Base-by-base conservation (phyloP, 2,329 filamentous ascomycete genomes). In the Tympanopsis confertula region DNA sequence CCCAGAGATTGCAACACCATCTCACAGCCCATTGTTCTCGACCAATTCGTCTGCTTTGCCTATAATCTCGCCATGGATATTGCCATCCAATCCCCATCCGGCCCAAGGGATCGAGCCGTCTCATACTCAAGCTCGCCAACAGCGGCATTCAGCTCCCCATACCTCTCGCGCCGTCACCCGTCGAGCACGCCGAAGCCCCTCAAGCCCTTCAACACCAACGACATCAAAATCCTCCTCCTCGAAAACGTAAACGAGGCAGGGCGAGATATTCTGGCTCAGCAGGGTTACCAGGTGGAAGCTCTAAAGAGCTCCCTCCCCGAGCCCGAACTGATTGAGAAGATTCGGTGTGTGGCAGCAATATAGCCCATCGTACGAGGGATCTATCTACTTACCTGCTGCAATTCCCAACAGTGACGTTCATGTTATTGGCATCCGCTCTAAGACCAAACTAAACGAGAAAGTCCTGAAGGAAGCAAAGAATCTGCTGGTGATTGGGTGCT, bases 211-310 rank as follows among this genome's bases (percentile, higher is more conserved):
- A 82, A 89, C 55, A 91, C 87, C 18, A 79, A 89, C 54, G 88
- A 96, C 55, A 87, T 98, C 64, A 96, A 95, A 66, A 94, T 98
- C 40, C 65, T 98, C 40, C 71, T 98, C 14, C 68, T 98, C 20
- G 91, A 98, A 59, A 98, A 96, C 62, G 85, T 98, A 54, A 98
- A 98, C 58, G 68, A 86, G 61, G 86, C 86, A 18, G 91, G 91
- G 13, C 75, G 78, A 50, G 79, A 93, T 35, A 88, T 95, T 40
- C 69, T 98, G 41, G 75, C 65, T 41, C 69, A 66, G 40, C 88
- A 98, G 62, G 91, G 91, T 41, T 98, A 98, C 59, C 91, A 98
- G 62, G 91, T 98, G 22, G 91, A 98, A 63, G 75, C 78, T 36
- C 65, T 89, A 46, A 98, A 95, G 68, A 80, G 77, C 45, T 94